A percentile compares a stretch with the other conserved stretches of the same genome.
These are phyloP conservation scores for Epithele typhae DNA, from an alignment of 768 basidiomycete species.

Conservation along the genomic window DNA sequence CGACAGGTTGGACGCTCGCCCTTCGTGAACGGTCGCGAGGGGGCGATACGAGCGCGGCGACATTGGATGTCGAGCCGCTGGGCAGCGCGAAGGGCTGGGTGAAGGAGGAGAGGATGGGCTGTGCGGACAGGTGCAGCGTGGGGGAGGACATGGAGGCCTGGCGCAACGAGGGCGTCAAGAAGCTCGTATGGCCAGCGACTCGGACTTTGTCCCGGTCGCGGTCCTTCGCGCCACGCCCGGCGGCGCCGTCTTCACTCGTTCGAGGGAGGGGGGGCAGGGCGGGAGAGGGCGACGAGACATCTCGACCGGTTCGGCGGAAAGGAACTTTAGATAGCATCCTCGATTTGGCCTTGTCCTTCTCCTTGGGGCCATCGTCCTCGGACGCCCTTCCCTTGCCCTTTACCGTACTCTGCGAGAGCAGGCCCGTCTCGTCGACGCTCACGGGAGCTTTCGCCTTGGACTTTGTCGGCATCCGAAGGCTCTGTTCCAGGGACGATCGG, in stretches of 20 bases:
- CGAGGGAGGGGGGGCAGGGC: slow-evolving; percentile 28
- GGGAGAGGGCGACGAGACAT: slow-evolving; percentile 36
- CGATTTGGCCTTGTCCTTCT: slow-evolving; percentile 38
- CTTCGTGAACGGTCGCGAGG: slow-evolving; percentile 41
- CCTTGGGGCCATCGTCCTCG: slow-evolving; percentile 31
- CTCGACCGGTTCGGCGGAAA: slow-evolving; percentile 39
- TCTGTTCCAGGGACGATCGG: slow-evolving; percentile 64
- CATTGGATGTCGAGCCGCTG: slow-evolving; percentile 43
- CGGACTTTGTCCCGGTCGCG: slow-evolving; percentile 37
- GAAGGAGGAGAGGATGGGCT: slow-evolving; percentile 50
- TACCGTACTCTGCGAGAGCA: slow-evolving; percentile 31
- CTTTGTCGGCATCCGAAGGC: slow-evolving; percentile 58
- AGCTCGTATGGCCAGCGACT: slow-evolving; percentile 53
- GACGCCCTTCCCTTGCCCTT: slow-evolving; percentile 42
- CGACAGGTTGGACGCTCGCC: slow-evolving; percentile 30
- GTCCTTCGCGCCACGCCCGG: slow-evolving; percentile 15
- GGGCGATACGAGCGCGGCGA: slow-evolving; percentile 43
- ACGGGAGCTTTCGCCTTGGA: slow-evolving; percentile 29
- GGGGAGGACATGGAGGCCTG: slow-evolving; percentile 75
- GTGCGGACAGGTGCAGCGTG: slow-evolving; percentile 59
- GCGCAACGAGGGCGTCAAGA: slow-evolving; percentile 61
- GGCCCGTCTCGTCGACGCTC: slow-evolving; percentile 38
- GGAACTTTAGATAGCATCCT: slow-evolving; percentile 51
- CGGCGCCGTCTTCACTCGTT: slow-evolving; percentile 25
- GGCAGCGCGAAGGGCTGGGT: slow-evolving; percentile 42